A percentile compares a stretch with the other conserved stretches of the same genome.
Conservation (phyloP, 805 yeast species). For the Yarrowia osloensis region DNA sequence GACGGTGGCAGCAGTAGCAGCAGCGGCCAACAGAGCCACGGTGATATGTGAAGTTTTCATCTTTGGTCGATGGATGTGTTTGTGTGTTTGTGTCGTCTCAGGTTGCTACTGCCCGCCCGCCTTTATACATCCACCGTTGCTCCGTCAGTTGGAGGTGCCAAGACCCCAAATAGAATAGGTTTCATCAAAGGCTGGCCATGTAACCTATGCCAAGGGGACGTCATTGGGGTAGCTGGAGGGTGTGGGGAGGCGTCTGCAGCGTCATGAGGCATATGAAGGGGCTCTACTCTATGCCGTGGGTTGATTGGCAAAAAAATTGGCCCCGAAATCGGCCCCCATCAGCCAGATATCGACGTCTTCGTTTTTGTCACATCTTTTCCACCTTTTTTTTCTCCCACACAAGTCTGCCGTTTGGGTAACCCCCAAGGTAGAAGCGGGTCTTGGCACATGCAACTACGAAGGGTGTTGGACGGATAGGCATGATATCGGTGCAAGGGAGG, state of each 20-base stretch:
- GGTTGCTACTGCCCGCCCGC: not conserved
- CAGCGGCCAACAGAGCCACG: not conserved
- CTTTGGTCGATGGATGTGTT: not conserved
- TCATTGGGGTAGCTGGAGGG: not conserved
- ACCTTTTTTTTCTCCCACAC: not conserved
- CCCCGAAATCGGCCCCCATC: not conserved
- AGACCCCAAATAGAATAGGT: constrained; percentile 21
- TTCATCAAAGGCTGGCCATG: constrained; percentile 18
- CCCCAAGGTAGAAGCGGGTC: constrained; percentile 25
- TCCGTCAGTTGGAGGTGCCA: constrained; percentile 12
- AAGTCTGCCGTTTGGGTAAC: constrained; percentile 1
- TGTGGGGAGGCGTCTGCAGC: not conserved
- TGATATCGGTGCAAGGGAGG: not conserved
- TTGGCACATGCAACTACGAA: constrained; percentile 26
- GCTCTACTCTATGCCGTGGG: not conserved
- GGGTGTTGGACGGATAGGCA: not conserved
- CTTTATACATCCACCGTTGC: constrained; percentile 1
- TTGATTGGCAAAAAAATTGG: not conserved
- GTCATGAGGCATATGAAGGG: not conserved
- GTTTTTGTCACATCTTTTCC: not conserved
- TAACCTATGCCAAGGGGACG: not conserved
- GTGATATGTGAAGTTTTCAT: constrained; percentile 21
- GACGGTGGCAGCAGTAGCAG: constrained; percentile 1
- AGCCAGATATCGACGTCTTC: not conserved
- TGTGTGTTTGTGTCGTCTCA: not conserved